Evolutionary conservation across 192 early-diverging fungal species (phyloP), one percentile per base, ranked within the genome.

Genomic region (Coemansia pectinata): DNA sequence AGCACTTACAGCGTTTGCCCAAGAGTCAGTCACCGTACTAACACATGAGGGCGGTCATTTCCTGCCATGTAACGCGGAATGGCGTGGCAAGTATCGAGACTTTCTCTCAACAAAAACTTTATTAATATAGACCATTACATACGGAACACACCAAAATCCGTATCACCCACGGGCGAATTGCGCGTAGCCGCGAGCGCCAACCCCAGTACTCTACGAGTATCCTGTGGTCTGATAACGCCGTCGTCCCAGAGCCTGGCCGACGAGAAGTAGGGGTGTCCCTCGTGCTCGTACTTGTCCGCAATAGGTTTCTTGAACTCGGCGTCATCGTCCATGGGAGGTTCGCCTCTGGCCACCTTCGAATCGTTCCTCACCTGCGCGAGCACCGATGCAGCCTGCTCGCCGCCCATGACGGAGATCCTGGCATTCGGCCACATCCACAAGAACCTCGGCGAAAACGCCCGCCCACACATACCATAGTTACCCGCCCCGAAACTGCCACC

Each of bases 391-490:
- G 94, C 93, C 82, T 98, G 95, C 78, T 97, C 95, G 55, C 96
- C 96, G 66, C 96, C 96, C 96, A 98, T 98, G 11, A 98, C 96
- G 36, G 92, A 93, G 68, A 98, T 95, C 23, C 96, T 87, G 25
- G 94, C 88, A 65, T 91, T 91, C 65, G 96, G 96, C 93, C 94
- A 98, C 86, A 92, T 93, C 95, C 94, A 98, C 68, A 98, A 84
- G 88, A 98, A 97, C 23, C 96, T 78, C 14, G 96, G 96, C 41
- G 88, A 81, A 85, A 93, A 97, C 0, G 96, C 95, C 59, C 96
- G 84, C 5, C 96, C 96, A 73, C 96, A 96, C 96, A 97, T 98
- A 39, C 96, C 96, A 73, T 98, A 97, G 86, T 98, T 98, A 75
- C 96, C 93, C 23, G 91, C 92, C 50, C 92, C 90, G 55, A 91